Conservation (phyloP, 2,329 filamentous ascomycete genomes). For the Aaosphaeria arxii region DNA sequence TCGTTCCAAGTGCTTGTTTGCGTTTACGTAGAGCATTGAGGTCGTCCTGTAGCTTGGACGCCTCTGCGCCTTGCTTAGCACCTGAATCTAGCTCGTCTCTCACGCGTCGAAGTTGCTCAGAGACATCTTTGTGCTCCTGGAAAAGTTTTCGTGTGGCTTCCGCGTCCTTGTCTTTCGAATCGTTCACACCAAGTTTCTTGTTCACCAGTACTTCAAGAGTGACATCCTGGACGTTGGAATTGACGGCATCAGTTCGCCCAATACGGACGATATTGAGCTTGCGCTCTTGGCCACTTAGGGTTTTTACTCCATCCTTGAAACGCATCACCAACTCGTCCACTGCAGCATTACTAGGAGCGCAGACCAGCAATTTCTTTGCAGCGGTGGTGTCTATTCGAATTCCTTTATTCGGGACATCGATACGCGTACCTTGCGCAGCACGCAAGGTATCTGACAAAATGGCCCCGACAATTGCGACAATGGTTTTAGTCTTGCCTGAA, state of each 20-base stretch:
- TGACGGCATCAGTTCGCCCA: conserved; percentile 89
- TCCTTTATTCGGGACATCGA: conserved; percentile 36
- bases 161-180: conserved; percentile 36
- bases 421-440: conserved; percentile 44
- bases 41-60: conserved; percentile 66
- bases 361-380: conserved; percentile 86
- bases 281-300: conserved; percentile 66
- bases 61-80: conserved; percentile 60
- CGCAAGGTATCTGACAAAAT: conserved; percentile 64
- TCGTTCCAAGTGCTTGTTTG: conserved; percentile 71
- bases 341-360: conserved; percentile 96
- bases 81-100: conserved; percentile 65
- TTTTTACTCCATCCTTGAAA: conserved; percentile 83
- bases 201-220: conserved; percentile 91
- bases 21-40: conserved; percentile 75
- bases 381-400: conserved; percentile 27
- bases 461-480: conserved; percentile 91
- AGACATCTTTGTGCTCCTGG: conserved; percentile 59
- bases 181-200: conserved; percentile 56
- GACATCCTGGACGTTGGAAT: conserved; percentile 81
- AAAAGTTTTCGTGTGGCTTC: conserved; percentile 67
- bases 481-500: conserved; percentile 98
- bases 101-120: conserved; percentile 66
- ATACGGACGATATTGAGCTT: conserved; percentile 86
- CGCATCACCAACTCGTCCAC: conserved; percentile 94